Conservation (phyloP, 176 grass and related monocot species). For the Ampelocalamus luodianensis region DNA sequence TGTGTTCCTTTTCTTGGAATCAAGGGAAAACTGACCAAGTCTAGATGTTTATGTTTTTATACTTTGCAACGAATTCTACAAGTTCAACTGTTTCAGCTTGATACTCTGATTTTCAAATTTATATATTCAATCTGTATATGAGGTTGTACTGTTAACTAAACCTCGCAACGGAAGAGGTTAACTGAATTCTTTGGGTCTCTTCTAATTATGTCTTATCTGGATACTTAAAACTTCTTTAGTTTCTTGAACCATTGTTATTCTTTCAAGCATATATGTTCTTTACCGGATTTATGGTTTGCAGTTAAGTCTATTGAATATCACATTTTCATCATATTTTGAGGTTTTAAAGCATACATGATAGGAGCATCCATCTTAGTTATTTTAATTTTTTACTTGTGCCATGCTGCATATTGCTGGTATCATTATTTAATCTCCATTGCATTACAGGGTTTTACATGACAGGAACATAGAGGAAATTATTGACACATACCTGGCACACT, state of each 20-base stretch:
- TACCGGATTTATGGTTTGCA: neutral
- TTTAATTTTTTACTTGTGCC: neutral
- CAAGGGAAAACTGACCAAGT: neutral
- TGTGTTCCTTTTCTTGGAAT: neutral
- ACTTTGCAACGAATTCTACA: neutral
- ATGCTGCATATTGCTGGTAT: constrained; percentile 2
- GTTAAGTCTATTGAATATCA: neutral
- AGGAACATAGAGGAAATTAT: constrained; percentile 87
- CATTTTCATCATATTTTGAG: neutral
- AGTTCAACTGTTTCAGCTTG: neutral
- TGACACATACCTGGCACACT: constrained; percentile 87
- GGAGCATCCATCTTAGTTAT: neutral
- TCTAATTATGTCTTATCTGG: neutral
- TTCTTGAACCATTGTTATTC: neutral
- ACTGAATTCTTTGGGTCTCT: neutral
- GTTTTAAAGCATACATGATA: constrained; percentile 18
- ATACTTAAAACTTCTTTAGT: neutral
- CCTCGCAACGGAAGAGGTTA: neutral
- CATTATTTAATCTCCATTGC: constrained; percentile 20
- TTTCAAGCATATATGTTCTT: neutral
- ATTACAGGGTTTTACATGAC: constrained; percentile 57
- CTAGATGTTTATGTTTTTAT: neutral
- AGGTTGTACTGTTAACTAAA: neutral
- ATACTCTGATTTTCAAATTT: neutral
- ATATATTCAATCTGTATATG: neutral